These are phyloP conservation scores for Diaporthe sp. DNA, from an alignment of 2,329 filamentous ascomycete species.

Conservation along the genomic window DNA sequence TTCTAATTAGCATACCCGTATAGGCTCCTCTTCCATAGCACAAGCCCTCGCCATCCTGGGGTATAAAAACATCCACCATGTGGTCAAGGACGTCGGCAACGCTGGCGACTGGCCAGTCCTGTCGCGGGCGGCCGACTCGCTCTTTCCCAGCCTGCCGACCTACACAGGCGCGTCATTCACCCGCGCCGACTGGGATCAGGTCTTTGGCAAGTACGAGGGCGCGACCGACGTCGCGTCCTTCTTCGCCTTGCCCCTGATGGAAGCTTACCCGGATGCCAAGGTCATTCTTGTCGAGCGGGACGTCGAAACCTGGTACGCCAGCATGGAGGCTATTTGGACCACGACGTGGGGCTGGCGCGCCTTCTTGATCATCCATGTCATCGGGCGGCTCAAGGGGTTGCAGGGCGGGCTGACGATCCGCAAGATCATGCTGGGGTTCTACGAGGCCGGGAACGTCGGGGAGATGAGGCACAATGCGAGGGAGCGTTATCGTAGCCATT, in stretches of 20 bases:
- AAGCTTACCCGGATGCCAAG: constrained; percentile 55
- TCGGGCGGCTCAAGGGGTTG: constrained; percentile 24
- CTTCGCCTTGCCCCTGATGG: constrained; percentile 47
- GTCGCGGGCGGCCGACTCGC: constrained; percentile 30
- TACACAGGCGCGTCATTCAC: constrained; percentile 25
- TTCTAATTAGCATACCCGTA: background rate
- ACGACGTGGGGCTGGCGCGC: constrained; percentile 27
- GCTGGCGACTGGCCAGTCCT: constrained; percentile 32
- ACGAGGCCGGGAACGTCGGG: constrained; percentile 11
- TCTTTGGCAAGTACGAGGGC: constrained; percentile 26
- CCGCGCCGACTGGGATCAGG: constrained; percentile 31
- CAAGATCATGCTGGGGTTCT: constrained; percentile 24
- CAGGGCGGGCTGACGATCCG: constrained; percentile 30
- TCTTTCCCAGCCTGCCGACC: constrained; percentile 28
- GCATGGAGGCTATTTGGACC: constrained; percentile 37
- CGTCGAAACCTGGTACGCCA: constrained; percentile 44
- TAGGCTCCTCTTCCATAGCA: constrained; percentile 3
- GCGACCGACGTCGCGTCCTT: constrained; percentile 32
- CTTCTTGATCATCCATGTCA: background rate
- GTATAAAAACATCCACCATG: constrained; percentile 28
- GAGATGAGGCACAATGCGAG: constrained; percentile 31
- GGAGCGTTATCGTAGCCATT: constrained; percentile 32
- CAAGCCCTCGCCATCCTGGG: constrained; percentile 25
- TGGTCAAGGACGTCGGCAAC: constrained; percentile 27
- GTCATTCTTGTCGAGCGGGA: constrained; percentile 51